These are phyloP conservation scores for Ricinus communis DNA, from an alignment of 345 rosid genomes.

Conservation along the genomic window DNA sequence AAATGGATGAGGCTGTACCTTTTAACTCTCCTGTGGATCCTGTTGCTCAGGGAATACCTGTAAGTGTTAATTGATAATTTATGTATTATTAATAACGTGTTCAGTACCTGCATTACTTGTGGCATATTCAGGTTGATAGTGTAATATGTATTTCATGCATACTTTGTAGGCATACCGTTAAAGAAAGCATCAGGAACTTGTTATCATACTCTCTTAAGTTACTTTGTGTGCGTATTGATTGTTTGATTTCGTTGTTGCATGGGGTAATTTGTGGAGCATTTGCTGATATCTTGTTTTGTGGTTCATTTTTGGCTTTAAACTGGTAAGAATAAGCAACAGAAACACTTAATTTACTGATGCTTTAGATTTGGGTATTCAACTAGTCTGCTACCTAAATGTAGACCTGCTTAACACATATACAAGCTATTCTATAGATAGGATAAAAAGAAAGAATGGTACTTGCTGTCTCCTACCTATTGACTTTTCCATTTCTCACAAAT, in stretches of 20 bases:
- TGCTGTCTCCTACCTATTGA: neutral
- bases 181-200: neutral
- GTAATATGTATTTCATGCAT: too few species aligned
- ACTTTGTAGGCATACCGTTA: neutral
- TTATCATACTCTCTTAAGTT: neutral
- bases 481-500: neutral
- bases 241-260: neutral
- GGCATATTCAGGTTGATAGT: neutral
- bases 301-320: neutral
- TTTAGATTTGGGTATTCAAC: neutral
- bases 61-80: slow-evolving; percentile 13
- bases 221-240: slow-evolving; percentile 3
- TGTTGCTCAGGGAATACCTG: slow-evolving; percentile 22
- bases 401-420: neutral
- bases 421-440: neutral
- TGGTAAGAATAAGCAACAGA: neutral
- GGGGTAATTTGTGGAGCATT: slow-evolving; percentile 7
- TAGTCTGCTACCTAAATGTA: neutral
- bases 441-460: neutral
- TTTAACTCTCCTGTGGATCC: slow-evolving; percentile 28
- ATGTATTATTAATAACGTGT: neutral
- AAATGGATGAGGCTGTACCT: slow-evolving; percentile 25
- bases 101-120: too few species aligned
- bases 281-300: neutral
- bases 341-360: neutral